Conservation (phyloP, 169 alveolate genomes). For the Plasmodium cynomolgi region DNA sequence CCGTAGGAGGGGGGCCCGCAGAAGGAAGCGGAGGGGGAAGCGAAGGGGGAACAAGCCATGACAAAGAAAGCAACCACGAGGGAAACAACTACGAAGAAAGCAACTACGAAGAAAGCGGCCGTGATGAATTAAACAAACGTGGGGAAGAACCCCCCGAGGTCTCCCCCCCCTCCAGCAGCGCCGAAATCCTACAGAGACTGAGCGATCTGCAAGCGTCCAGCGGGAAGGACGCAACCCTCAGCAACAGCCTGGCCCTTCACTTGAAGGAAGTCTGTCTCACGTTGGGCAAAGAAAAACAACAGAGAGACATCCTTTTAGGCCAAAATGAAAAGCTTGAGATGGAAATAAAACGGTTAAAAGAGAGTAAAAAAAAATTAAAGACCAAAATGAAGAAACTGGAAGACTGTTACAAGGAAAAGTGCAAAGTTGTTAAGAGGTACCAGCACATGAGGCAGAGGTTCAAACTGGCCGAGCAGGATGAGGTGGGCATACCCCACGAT, state of each 20-base stretch:
- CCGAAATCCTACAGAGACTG: neutral
- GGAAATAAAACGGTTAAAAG: constrained; percentile 16
- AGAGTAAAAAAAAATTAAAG: constrained; percentile 2
- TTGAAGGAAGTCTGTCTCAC: constrained; percentile 31
- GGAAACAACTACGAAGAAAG: neutral
- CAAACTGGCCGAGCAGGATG: neutral
- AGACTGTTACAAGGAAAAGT: constrained; percentile 17
- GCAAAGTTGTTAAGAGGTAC: constrained; percentile 10
- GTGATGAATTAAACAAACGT: neutral
- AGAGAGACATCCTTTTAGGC: constrained; percentile 10
- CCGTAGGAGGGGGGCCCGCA: neutral
- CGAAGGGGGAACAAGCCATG: neutral
- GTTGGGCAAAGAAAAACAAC: constrained; percentile 50
- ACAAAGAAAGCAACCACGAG: neutral
- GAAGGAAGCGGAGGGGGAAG: neutral
- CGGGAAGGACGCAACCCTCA: neutral
- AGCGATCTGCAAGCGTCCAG: neutral
- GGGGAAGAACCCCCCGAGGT: neutral
- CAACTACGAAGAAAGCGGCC: neutral
- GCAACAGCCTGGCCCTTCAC: constrained; percentile 11
- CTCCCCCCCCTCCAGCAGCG: neutral
- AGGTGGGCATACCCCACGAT: constrained; percentile 28
- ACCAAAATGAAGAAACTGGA: constrained; percentile 39
- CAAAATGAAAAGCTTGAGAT: constrained; percentile 29
- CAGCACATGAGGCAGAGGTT: constrained; percentile 16